Conservation (phyloP, 768 basidiomycete species). For the Guyanaporus albipodus region DNA sequence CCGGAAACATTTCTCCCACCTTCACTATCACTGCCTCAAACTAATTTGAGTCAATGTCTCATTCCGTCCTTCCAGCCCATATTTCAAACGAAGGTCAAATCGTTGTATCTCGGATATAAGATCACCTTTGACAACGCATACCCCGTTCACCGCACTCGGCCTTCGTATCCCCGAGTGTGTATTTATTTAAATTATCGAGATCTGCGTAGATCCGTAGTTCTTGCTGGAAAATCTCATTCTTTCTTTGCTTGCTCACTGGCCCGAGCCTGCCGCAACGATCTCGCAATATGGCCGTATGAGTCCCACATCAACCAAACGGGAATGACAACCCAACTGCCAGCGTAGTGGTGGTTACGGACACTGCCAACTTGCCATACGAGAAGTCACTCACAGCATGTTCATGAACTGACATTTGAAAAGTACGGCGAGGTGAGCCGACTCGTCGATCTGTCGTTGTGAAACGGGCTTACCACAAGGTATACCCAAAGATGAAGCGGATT, state of each 20-base stretch:
- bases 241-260: slow-evolving; percentile 34
- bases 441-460: background rate
- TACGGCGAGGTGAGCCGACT: background rate
- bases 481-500: slow-evolving; percentile 75
- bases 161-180: too few species aligned
- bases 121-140: too few species aligned
- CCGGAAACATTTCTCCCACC: slow-evolving; percentile 54
- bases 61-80: slow-evolving; percentile 42
- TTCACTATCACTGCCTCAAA: slow-evolving; percentile 46
- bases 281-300: slow-evolving; percentile 68
- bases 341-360: background rate
- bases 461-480: slow-evolving; percentile 65
- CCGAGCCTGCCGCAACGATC: slow-evolving; percentile 47
- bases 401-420: slow-evolving; percentile 52
- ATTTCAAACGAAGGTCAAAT: too few species aligned
- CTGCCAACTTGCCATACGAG: background rate
- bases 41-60: background rate
- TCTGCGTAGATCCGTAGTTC: too few species aligned
- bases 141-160: too few species aligned
- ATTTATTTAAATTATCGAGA: too few species aligned
- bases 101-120: too few species aligned
- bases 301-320: slow-evolving; percentile 75
- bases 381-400: slow-evolving; percentile 63
- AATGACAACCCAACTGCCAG: slow-evolving; percentile 70
- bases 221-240: too few species aligned